Conservation (phyloP, 805 yeast genomes). For the Saccharomyces jurei region DNA sequence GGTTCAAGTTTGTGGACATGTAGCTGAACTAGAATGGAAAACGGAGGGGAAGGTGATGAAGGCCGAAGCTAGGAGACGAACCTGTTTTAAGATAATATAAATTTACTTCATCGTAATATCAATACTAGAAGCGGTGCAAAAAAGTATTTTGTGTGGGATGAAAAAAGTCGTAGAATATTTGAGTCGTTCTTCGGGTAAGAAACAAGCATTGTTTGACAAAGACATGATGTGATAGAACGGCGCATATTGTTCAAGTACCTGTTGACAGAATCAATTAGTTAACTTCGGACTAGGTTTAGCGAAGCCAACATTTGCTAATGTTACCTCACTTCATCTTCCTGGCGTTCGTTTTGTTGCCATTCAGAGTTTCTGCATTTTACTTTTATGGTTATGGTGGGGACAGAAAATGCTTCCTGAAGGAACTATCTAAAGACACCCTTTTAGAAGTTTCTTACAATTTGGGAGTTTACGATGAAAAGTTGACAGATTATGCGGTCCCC, state of each 20-base stretch:
- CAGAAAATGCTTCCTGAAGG: slow-evolving; percentile 49
- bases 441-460: slow-evolving; percentile 43
- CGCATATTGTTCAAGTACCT: not conserved
- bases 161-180: not conserved
- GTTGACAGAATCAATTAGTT: not conserved
- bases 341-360: slow-evolving; percentile 12
- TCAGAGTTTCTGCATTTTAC: slow-evolving; percentile 35
- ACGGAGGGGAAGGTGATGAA: not conserved
- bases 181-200: not conserved
- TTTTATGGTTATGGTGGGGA: slow-evolving; percentile 45
- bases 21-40: not conserved
- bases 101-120: not conserved
- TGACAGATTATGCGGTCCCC: slow-evolving; percentile 31
- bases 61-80: not conserved
- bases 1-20: slow-evolving; percentile 19
- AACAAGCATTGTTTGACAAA: not conserved
- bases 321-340: not conserved
- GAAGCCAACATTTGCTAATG: not conserved
- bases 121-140: not conserved
- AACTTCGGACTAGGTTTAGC: not conserved
- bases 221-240: not conserved
- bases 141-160: not conserved
- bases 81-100: not conserved
- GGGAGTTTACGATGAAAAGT: slow-evolving; percentile 36
- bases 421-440: slow-evolving; percentile 42